Percentiles rank a stretch among this genome's conserved stretches.
phyloP scores from a whole-genome alignment of 2,329 filamentous ascomycete genomes.

The Claviceps arundinis region DNA sequence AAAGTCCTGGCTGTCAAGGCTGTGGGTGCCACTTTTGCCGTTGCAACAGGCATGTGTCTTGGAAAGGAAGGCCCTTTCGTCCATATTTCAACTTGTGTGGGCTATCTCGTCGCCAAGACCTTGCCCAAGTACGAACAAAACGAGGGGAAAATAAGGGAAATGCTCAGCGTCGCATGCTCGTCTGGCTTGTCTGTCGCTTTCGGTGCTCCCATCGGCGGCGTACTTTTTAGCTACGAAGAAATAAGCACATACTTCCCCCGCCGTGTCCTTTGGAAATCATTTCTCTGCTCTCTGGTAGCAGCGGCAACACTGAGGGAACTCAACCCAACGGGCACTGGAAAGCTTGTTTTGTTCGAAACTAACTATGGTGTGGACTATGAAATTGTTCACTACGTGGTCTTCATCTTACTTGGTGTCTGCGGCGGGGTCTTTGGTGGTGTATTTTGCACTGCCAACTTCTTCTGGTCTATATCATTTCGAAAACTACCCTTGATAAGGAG shows the following conservation, averaged over 20 bases:
- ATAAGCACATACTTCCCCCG: conserved; percentile 47
- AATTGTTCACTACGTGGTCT: conserved; percentile 41
- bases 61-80: conserved; percentile 51
- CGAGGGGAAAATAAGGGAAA: conserved; percentile 42
- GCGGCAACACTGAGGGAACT: conserved; percentile 41
- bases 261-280: conserved; percentile 41
- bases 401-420: conserved; percentile 39
- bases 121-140: conserved; percentile 46
- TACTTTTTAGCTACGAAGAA: conserved; percentile 48
- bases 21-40: conserved; percentile 43
- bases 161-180: conserved; percentile 43
- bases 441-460: conserved; percentile 44
- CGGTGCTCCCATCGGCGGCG: conserved; percentile 47
- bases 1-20: conserved; percentile 43
- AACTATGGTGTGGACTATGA: conserved; percentile 43
- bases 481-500: conserved; percentile 37
- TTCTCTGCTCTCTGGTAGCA: conserved; percentile 42
- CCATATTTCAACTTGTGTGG: conserved; percentile 45
- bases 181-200: conserved; percentile 47
- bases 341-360: conserved; percentile 47
- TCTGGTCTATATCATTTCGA: conserved; percentile 42
- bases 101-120: conserved; percentile 35
- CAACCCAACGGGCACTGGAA: conserved; percentile 47
- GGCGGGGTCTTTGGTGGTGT: conserved; percentile 46
- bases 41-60: conserved; percentile 45